Conservation (phyloP, 2,329 filamentous ascomycete species). For the Arthroderma sp. region DNA sequence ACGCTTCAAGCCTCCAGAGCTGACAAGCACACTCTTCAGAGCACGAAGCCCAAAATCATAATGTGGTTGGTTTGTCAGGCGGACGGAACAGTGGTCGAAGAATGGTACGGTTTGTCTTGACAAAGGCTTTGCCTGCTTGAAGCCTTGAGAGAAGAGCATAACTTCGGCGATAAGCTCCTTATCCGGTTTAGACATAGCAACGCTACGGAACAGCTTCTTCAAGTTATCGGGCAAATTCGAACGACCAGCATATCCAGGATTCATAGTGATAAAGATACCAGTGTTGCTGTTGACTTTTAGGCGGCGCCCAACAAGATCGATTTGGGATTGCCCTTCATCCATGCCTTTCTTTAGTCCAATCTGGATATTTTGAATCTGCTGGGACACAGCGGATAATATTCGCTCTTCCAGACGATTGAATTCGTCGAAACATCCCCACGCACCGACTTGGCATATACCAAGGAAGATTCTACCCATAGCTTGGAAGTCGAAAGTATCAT, state of each 20-base stretch:
- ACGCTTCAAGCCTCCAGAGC: conserved; percentile 90
- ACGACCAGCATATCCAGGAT: conserved; percentile 93
- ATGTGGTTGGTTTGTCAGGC: conserved; percentile 88
- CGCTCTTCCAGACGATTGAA: conserved; percentile 98
- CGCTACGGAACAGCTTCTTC: conserved; percentile 98
- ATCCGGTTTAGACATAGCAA: conserved; percentile 99
- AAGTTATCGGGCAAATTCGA: conserved; percentile 97
- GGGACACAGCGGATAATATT: conserved; percentile 93
- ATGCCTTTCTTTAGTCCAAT: conserved; percentile 77
- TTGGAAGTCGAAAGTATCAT: conserved; percentile 99
- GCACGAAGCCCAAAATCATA: conserved; percentile 98
- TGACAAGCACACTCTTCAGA: conserved; percentile 94
- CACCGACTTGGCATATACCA: conserved; percentile 96
- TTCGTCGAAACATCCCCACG: conserved; percentile 99
- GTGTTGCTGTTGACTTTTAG: conserved; percentile 84
- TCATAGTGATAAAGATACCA: conserved; percentile 99
- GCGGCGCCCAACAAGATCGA: conserved; percentile 86
- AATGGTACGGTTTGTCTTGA: conserved; percentile 96
- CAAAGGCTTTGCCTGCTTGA: conserved; percentile 86
- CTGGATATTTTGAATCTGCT: conserved; percentile 99
- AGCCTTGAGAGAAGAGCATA: conserved; percentile 99
- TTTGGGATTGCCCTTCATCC: conserved; percentile 72
- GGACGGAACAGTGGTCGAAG: conserved; percentile 76
- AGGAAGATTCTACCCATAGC: conserved; percentile 99
- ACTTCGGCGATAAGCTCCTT: conserved; percentile 99